phyloP scores from a whole-genome alignment of 2,329 filamentous ascomycete species.

The Sarocladium strictum region DNA sequence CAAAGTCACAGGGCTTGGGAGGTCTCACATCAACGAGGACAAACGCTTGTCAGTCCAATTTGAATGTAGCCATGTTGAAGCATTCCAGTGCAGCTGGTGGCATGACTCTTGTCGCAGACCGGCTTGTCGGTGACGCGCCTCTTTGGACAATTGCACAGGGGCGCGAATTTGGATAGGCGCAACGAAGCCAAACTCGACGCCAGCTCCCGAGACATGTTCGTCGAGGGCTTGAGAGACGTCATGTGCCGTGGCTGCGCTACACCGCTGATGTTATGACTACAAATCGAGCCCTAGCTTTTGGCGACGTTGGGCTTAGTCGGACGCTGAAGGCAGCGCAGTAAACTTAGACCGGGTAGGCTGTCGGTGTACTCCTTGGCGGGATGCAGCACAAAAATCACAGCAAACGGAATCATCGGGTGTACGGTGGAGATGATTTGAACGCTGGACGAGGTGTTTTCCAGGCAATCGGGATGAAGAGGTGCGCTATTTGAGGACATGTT shows the following conservation, averaged over 20 bases:
- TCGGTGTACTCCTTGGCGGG: background rate
- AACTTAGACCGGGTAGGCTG: background rate
- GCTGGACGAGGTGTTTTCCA: background rate
- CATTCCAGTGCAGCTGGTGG: conserved; percentile 1
- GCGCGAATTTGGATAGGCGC: background rate
- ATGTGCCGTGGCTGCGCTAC: too few species aligned
- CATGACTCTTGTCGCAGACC: background rate
- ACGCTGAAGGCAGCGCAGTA: background rate
- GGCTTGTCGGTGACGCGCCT: background rate
- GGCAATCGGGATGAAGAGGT: background rate
- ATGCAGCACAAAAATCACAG: background rate
- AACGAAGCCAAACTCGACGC: background rate
- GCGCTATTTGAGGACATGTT: background rate
- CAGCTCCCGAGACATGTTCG: background rate
- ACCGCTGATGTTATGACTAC: too few species aligned
- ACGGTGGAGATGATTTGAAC: background rate
- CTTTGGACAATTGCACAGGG: background rate
- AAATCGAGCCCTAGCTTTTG: too few species aligned
- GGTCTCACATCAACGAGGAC: background rate
- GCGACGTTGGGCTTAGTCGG: too few species aligned
- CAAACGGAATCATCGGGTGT: background rate
- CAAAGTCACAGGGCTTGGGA: background rate
- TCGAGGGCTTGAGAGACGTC: too few species aligned
- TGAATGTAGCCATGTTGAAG: background rate
- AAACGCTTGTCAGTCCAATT: background rate